Conservation (phyloP, 1,284 basidiomycete species). For the Omphalotus olearius region DNA sequence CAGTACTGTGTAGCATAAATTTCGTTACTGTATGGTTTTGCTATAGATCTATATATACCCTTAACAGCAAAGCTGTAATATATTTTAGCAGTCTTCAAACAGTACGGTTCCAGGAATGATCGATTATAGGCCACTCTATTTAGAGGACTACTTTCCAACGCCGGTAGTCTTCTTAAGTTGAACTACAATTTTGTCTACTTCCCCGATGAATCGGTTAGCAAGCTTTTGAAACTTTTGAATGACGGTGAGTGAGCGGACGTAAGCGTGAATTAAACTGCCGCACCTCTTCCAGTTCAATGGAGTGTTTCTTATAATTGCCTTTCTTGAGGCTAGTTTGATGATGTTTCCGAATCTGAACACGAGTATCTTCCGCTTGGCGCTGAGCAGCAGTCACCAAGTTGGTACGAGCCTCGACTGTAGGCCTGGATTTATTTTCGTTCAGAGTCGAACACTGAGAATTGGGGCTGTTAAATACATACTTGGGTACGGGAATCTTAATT, state of each 20-base stretch:
- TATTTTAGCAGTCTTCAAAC: background rate
- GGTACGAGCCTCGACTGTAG: slow-evolving; percentile 67
- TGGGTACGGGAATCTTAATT: slow-evolving; percentile 73
- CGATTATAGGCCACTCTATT: background rate
- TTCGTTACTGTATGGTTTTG: too few species aligned
- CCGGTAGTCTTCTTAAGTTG: slow-evolving; percentile 56
- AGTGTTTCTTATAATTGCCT: slow-evolving; percentile 63
- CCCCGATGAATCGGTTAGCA: slow-evolving; percentile 51
- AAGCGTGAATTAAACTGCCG: slow-evolving; percentile 11
- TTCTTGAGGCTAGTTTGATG: slow-evolving; percentile 64
- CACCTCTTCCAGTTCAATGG: slow-evolving; percentile 63
- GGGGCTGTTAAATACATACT: slow-evolving; percentile 36
- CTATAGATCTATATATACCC: too few species aligned
- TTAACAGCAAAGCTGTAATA: too few species aligned
- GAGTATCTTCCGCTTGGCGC: slow-evolving; percentile 68
- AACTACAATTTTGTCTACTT: slow-evolving; percentile 61
- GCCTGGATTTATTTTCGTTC: slow-evolving; percentile 35
- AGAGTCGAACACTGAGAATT: background rate
- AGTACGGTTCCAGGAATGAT: background rate
- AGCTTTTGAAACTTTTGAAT: slow-evolving; percentile 64
- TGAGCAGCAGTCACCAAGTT: slow-evolving; percentile 50
- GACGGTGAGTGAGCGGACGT: slow-evolving; percentile 2
- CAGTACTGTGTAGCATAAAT: too few species aligned
- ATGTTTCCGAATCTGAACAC: slow-evolving; percentile 66
- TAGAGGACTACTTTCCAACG: slow-evolving; percentile 5